Conservation (phyloP, 1,284 basidiomycete species). For the Polyporus tsugae region DNA sequence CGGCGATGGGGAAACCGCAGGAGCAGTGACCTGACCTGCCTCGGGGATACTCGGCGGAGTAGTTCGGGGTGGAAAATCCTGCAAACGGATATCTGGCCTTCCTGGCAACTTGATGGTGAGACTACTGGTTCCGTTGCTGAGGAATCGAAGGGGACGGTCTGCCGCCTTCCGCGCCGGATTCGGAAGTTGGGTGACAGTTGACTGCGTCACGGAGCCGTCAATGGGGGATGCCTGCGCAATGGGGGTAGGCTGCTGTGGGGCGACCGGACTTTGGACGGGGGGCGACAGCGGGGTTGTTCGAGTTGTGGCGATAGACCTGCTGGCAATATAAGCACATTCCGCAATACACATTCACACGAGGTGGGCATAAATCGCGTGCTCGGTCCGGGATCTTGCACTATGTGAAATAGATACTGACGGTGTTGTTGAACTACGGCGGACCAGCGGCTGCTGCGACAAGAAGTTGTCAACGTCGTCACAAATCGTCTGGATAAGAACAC, state of each 20-base stretch:
- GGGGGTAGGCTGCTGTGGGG: not conserved
- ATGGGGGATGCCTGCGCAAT: not conserved
- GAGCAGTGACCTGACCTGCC: not conserved
- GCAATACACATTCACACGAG: not conserved
- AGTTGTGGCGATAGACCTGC: conserved; percentile 7
- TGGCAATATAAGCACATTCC: not conserved
- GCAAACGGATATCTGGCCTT: not conserved
- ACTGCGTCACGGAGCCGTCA: not conserved
- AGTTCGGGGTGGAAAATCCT: not conserved
- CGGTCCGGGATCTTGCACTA: not conserved
- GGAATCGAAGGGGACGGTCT: not conserved
- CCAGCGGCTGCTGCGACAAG: conserved; percentile 17
- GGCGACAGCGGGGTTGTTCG: conserved; percentile 9
- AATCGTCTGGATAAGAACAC: conserved; percentile 20
- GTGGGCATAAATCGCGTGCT: not conserved
- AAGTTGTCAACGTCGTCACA: conserved; percentile 25
- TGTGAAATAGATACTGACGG: not conserved
- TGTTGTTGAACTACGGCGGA: conserved; percentile 8
- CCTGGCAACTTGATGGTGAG: not conserved
- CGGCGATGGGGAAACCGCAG: not conserved
- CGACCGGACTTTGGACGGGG: not conserved
- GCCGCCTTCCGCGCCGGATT: not conserved
- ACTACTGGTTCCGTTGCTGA: not conserved
- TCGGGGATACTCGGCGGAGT: not conserved
- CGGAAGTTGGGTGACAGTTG: not conserved